Percentiles rank a stretch among this genome's conserved stretches.
Evolutionary conservation across 306 rosid species (phyloP).

Genomic region (Cucurbita pepo): DNA sequence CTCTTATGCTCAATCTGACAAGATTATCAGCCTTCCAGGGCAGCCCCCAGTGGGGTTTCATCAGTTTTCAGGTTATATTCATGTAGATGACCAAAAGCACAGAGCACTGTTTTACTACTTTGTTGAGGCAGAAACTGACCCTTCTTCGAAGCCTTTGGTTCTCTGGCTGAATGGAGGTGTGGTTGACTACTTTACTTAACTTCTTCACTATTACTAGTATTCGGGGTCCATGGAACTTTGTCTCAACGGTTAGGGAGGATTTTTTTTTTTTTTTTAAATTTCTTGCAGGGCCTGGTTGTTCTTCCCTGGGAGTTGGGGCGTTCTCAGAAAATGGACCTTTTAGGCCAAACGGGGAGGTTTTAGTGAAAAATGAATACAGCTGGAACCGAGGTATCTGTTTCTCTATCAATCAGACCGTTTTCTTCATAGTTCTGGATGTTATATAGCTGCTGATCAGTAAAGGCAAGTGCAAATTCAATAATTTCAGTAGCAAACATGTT

Average conservation of each 20-base stretch:
- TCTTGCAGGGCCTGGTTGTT: constrained; percentile 39
- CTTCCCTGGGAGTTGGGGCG: constrained; percentile 46
- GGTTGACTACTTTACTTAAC: not conserved
- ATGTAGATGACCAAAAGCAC: constrained; percentile 41
- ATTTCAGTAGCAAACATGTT: constrained; percentile 41
- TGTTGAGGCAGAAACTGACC: constrained; percentile 55
- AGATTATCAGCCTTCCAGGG: constrained; percentile 41
- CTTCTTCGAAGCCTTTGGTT: constrained; percentile 72
- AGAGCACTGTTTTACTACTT: constrained; percentile 69
- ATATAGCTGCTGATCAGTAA: not conserved
- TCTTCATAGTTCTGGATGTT: not conserved
- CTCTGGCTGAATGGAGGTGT: constrained; percentile 61
- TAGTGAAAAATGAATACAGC: constrained; percentile 27
- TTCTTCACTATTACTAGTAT: not conserved
- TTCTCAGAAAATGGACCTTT: constrained; percentile 42
- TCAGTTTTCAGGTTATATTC: constrained; percentile 66
- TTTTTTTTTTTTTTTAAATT: not conserved
- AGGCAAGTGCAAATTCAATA: not conserved
- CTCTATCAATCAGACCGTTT: not conserved
- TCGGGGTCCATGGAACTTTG: not conserved
- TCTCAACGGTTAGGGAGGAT: no score
- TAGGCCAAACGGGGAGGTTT: constrained; percentile 28
- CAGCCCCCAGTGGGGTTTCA: constrained; percentile 55
- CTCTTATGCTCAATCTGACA: constrained; percentile 19
- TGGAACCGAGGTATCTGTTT: constrained; percentile 29